These are phyloP conservation scores for Suillus bovinus DNA, from an alignment of 768 basidiomycete genomes.

Conservation along the genomic window DNA sequence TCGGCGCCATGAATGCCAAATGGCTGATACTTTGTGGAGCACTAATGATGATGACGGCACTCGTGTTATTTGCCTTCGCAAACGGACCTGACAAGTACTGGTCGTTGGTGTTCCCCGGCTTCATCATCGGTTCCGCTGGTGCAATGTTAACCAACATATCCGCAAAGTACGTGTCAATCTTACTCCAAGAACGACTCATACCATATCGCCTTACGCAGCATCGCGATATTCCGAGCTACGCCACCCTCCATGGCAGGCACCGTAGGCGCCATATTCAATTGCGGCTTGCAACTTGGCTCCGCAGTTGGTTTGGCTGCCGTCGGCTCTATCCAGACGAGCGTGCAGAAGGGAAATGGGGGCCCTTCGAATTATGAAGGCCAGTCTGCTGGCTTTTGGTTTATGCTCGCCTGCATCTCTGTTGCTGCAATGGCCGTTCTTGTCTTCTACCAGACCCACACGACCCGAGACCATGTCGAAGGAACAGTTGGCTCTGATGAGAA, in stretches of 20 bases:
- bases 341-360: slow-evolving; percentile 18
- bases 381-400: slow-evolving; percentile 40
- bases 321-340: slow-evolving; percentile 8
- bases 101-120: slow-evolving; percentile 22
- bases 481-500: background rate
- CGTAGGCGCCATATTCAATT: slow-evolving; percentile 49
- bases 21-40: slow-evolving; percentile 41
- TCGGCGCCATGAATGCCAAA: slow-evolving; percentile 32
- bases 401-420: slow-evolving; percentile 31
- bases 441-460: background rate
- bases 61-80: slow-evolving; percentile 42
- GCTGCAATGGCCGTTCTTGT: slow-evolving; percentile 13
- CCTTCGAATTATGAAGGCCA: slow-evolving; percentile 34
- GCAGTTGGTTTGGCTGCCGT: slow-evolving; percentile 48
- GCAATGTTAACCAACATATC: slow-evolving; percentile 23
- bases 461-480: too few species aligned
- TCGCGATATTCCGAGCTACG: slow-evolving; percentile 45
- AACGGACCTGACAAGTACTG: slow-evolving; percentile 39
- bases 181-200: too few species aligned
- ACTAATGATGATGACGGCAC: slow-evolving; percentile 34
- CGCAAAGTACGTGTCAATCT: slow-evolving; percentile 36
- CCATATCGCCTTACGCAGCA: slow-evolving; percentile 25
- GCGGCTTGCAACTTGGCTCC: slow-evolving; percentile 45
- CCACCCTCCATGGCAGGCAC: slow-evolving; percentile 44
- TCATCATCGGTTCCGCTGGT: background rate